Evolutionary conservation across 257 asterid genomes (phyloP).

Genomic region (Plantago major): DNA sequence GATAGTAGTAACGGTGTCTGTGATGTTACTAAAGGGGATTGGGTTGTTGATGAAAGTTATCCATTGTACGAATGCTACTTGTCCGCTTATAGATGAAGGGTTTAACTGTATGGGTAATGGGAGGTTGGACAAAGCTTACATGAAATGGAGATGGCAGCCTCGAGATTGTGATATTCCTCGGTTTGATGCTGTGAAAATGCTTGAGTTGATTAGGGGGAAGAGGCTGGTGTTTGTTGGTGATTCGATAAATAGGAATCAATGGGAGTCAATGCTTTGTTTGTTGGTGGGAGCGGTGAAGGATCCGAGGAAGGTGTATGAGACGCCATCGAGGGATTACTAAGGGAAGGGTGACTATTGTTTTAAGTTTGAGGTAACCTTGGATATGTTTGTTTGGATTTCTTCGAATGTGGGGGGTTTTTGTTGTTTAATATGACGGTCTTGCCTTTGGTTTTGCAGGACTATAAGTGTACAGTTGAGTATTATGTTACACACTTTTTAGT

Average conservation of each 20-base stretch:
- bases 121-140: slow-evolving; percentile 57
- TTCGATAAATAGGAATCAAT: slow-evolving; percentile 83
- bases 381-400: not conserved
- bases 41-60: slow-evolving; percentile 74
- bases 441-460: slow-evolving; percentile 47
- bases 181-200: slow-evolving; percentile 79
- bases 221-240: slow-evolving; percentile 89
- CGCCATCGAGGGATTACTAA: slow-evolving; percentile 76
- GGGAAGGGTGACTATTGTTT: slow-evolving; percentile 72
- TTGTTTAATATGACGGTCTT: not conserved
- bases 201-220: slow-evolving; percentile 78
- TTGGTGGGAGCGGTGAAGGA: slow-evolving; percentile 67
- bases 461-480: slow-evolving; percentile 73
- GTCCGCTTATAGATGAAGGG: slow-evolving; percentile 93
- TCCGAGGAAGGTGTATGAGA: slow-evolving; percentile 76
- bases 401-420: not conserved
- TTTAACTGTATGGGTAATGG: slow-evolving; percentile 79
- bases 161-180: slow-evolving; percentile 77
- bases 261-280: slow-evolving; percentile 95
- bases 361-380: slow-evolving; percentile 67
- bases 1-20: slow-evolving; percentile 23
- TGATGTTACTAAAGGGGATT: slow-evolving; percentile 66
- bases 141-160: slow-evolving; percentile 98
- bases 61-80: slow-evolving; percentile 64
- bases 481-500: slow-evolving; percentile 80